A percentile compares a stretch with the other conserved stretches of the same genome.
phyloP scores from a whole-genome alignment of 2,329 filamentous ascomycete genomes.

The Cladophialophora psammophila region DNA sequence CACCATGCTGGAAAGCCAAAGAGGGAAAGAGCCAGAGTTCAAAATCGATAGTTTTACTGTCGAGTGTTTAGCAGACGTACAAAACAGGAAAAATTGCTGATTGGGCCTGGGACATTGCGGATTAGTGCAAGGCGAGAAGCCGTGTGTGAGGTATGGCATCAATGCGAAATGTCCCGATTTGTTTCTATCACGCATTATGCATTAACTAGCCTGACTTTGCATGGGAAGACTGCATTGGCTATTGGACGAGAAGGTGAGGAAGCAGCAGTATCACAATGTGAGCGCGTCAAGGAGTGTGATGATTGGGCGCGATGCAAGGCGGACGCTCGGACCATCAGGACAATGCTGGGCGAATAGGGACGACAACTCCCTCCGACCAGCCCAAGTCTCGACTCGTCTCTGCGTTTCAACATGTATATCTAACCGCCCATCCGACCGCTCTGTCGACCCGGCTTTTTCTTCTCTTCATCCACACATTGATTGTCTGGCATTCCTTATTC shows the following conservation, averaged over 20 bases:
- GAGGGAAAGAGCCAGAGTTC: background rate
- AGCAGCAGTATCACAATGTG: conserved; percentile 31
- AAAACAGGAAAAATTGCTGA: background rate
- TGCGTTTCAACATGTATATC: conserved; percentile 29
- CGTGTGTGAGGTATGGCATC: conserved; percentile 7
- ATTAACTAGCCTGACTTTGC: conserved; percentile 6
- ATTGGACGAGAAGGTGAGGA: conserved; percentile 24
- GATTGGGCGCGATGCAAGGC: conserved; percentile 25
- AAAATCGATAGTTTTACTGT: background rate
- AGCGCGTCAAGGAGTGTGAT: conserved; percentile 24
- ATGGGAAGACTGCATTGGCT: conserved; percentile 12
- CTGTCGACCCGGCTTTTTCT: conserved; percentile 27
- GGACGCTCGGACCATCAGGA: conserved; percentile 6
- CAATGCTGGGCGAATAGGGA: conserved; percentile 26
- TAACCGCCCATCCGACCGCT: conserved; percentile 32
- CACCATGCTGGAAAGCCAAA: background rate
- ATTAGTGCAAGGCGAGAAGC: background rate
- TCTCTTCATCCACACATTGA: conserved; percentile 40
- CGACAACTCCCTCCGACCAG: background rate
- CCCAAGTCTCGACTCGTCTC: conserved; percentile 7
- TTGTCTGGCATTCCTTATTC: conserved; percentile 49
- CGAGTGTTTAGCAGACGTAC: background rate
- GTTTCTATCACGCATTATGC: conserved; percentile 16
- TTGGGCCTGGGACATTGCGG: background rate
- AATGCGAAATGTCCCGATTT: background rate